Percentiles rank a stretch among this genome's conserved stretches.
Conservation (phyloP, 805 yeast species). For the Soucietia sequanensis region DNA sequence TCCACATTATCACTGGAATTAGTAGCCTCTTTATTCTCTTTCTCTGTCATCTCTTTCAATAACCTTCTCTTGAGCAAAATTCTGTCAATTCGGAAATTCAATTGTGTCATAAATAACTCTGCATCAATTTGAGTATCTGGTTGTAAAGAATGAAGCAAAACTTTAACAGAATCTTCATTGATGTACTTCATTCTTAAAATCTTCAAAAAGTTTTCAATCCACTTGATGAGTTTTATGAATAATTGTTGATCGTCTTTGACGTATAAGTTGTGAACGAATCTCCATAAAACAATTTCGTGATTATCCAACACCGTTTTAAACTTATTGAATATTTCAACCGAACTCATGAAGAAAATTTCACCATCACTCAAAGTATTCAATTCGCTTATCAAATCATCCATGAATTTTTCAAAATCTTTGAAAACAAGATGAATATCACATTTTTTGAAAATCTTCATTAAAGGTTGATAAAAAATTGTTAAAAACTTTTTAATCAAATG, state of each 20-base stretch:
- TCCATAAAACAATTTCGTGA: constrained; percentile 71
- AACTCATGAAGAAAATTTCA: constrained; percentile 43
- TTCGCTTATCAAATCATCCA: constrained; percentile 61
- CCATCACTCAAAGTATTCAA: constrained; percentile 57
- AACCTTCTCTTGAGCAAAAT: constrained; percentile 37
- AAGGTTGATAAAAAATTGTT: constrained; percentile 41
- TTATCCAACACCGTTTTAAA: constrained; percentile 64
- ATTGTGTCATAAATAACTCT: constrained; percentile 33
- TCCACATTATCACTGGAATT: constrained; percentile 4
- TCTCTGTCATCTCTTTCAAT: constrained; percentile 33
- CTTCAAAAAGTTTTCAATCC: constrained; percentile 69
- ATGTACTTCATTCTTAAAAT: constrained; percentile 63
- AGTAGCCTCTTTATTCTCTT: constrained; percentile 14
- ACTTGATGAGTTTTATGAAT: constrained; percentile 66
- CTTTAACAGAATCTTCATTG: constrained; percentile 34
- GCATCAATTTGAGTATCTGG: constrained; percentile 25
- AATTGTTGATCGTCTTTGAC: constrained; percentile 68
- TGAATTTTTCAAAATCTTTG: constrained; percentile 34
- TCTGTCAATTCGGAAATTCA: constrained; percentile 37
- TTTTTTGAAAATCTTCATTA: constrained; percentile 34
- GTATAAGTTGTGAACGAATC: constrained; percentile 80
- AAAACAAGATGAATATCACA: constrained; percentile 40
- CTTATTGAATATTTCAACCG: constrained; percentile 64
- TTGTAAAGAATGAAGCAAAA: constrained; percentile 39
- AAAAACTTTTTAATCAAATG: constrained; percentile 70